Evolutionary conservation across 2,329 filamentous ascomycete genomes (phyloP), one percentile per base, ranked within the genome.

Genomic region (Xylariomycetidae sp.): DNA sequence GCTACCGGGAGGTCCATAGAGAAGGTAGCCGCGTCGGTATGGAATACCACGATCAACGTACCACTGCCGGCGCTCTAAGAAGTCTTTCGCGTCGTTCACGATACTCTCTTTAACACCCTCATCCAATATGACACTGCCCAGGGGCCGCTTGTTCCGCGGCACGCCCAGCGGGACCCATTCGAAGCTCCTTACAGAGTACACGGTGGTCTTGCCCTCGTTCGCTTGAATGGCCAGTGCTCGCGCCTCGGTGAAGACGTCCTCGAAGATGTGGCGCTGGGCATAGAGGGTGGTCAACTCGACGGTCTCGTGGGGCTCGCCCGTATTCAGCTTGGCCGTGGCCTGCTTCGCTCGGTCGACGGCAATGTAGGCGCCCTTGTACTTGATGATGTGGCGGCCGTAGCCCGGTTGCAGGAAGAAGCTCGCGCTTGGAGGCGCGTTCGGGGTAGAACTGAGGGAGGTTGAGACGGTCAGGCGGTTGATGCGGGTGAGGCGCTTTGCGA

Each of bases 21-120:
- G 72, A 6, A 95, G 70, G 53, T 95, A 95, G 1, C 89, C 90
- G 36, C 89, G 71, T 13, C 89, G 77, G 52, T 95, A 95, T 0
- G 90, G 90, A 43, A 95, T 94, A 3, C 89, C 90, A n/a, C 90
- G 80, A 50, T 95, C 87, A 31, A 88, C 76, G 53, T 95, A 95
- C 89, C 90, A 95, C 44, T 82, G 76, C 37, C 85, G 77, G 23
- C 84, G 81, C 2, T 67, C 65, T 32, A 95, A 67, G 50, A 95
- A 95, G 47, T 92, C 86, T 50, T 77, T 74, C 7, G 95, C 82
- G 51, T 95, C 90, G 19, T 68, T 72, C 4, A 93, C 75, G 23
- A 95, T 81, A 28, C 72, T 67, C 56, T 94, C 86, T 53, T 89
- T 86, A 33, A 96, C 75, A 1, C 89, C 89, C 37, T 95, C 86